Evolutionary conservation across 2,329 filamentous ascomycete species (phyloP).

Genomic region (Fusarium stilboides): DNA sequence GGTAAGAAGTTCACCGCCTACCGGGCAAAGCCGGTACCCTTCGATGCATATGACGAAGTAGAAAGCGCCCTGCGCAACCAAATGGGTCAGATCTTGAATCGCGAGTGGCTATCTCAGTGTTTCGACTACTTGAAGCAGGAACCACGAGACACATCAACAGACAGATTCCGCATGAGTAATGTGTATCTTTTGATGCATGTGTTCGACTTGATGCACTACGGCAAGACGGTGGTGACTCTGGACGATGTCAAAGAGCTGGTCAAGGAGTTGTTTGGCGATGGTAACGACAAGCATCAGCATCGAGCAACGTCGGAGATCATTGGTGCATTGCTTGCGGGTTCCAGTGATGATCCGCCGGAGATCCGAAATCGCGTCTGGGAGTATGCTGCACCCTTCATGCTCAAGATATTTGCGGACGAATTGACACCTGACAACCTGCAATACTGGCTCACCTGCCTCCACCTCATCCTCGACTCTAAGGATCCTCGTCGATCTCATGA

Average conservation of each 20-base stretch:
- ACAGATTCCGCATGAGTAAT: slow-evolving; percentile 91
- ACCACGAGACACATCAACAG: slow-evolving; percentile 83
- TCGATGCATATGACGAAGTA: slow-evolving; percentile 81
- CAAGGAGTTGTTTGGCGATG: slow-evolving; percentile 86
- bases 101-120: slow-evolving; percentile 87
- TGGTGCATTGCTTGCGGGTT: slow-evolving; percentile 85
- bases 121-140: slow-evolving; percentile 98
- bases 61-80: slow-evolving; percentile 82
- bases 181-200: slow-evolving; percentile 90
- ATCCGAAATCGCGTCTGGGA: slow-evolving; percentile 85
- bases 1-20: slow-evolving; percentile 87
- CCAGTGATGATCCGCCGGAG: slow-evolving; percentile 81
- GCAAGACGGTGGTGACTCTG: slow-evolving; percentile 82
- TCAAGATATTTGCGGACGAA: slow-evolving; percentile 89
- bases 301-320: slow-evolving; percentile 95
- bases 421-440: slow-evolving; percentile 93
- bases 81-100: slow-evolving; percentile 85
- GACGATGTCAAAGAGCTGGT: slow-evolving; percentile 90
- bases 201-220: slow-evolving; percentile 90
- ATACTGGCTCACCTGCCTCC: slow-evolving; percentile 96
- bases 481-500: slow-evolving; percentile 92
- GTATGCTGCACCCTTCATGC: slow-evolving; percentile 90
- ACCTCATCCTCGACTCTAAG: slow-evolving; percentile 88
- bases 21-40: slow-evolving; percentile 78
- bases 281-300: slow-evolving; percentile 97